phyloP scores from a whole-genome alignment of 768 basidiomycete species.

The Mycena sanguinolenta region DNA sequence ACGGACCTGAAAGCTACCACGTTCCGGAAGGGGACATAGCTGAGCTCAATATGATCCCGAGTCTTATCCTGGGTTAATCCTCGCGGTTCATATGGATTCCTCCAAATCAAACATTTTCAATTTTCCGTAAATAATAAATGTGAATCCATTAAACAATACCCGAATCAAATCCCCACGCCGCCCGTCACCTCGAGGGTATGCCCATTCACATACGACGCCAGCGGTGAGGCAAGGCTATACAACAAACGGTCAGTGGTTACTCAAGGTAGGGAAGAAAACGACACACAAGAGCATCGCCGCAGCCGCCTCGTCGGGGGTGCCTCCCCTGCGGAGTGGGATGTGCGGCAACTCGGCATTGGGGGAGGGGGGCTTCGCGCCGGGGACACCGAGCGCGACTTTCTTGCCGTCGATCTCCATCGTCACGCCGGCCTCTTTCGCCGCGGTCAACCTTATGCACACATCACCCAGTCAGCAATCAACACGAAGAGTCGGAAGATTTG shows the following conservation, averaged over 20 bases:
- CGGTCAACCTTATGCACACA: conserved; percentile 67
- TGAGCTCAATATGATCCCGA: too few species aligned
- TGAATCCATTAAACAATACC: background rate
- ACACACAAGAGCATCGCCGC: conserved; percentile 82
- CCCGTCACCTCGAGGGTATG: conserved; percentile 90
- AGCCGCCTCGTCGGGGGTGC: conserved; percentile 82
- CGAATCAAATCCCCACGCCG: conserved; percentile 75
- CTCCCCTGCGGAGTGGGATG: conserved; percentile 78
- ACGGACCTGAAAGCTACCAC: too few species aligned
- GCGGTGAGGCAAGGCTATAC: conserved; percentile 79
- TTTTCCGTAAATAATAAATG: too few species aligned
- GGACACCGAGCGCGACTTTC: conserved; percentile 87
- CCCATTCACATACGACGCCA: conserved; percentile 85
- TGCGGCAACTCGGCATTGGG: conserved; percentile 34
- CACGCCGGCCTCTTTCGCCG: conserved; percentile 82
- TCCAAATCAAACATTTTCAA: too few species aligned
- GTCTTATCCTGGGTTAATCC: too few species aligned
- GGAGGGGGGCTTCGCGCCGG: conserved; percentile 60
- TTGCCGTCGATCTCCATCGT: conserved; percentile 86
- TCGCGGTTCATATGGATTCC: too few species aligned
- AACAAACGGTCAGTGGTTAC: background rate
- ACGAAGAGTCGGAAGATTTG: background rate
- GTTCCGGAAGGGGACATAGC: too few species aligned
- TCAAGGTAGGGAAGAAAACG: background rate
- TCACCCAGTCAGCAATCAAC: background rate